Evolutionary conservation across 805 yeast species (phyloP), one percentile per base, ranked within the genome.

Genomic region (Sugiyamaella lignohabitans): DNA sequence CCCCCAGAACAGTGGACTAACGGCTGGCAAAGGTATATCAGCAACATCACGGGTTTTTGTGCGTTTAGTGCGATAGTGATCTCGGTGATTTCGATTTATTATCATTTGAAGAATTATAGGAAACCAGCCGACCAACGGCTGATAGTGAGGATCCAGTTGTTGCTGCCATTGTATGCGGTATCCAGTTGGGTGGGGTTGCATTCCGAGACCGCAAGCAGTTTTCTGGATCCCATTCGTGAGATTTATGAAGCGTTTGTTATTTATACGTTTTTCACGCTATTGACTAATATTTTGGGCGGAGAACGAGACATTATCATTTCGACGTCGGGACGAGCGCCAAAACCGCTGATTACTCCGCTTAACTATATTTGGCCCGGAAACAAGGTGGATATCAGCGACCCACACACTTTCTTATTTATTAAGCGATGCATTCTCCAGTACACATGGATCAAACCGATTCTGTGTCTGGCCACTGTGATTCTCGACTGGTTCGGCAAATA

Each of bases 221-320:
- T 70, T 47, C 55, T 87, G 2, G 93, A 84, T 55, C 95, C 96
- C 0, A 57, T 85, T 0, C 71, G 93, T 39, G 98, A 93, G 61
- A 78, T 91, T 1, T 93, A 93, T 64, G 98, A 93, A 64, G 97
- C 98, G 0, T 87, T 93, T 66, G 96, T 89, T 29, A 85, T 93
- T 29, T 93, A 93, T 64, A 87, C 96, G 1, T 93, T 93, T 62
- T 91, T 86, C 69, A 76, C 91, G 27, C 71, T 88, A 23, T 69
- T 93, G 46, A 87, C 94, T 0, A 77, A 81, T 52, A 76, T 87
- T 69, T 71, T 93, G 6, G 98, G 97, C 0, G 99, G 98, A 16
- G 98, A 94, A 60, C 72, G 95, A 42, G 79, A 79, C 49, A 87
- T 93, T 21, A 82, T 93, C 27, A 77, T 85, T 42, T 68, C 72